phyloP scores from a whole-genome alignment of 2,329 filamentous ascomycete species.

The Drechslerella coelobrocha region DNA sequence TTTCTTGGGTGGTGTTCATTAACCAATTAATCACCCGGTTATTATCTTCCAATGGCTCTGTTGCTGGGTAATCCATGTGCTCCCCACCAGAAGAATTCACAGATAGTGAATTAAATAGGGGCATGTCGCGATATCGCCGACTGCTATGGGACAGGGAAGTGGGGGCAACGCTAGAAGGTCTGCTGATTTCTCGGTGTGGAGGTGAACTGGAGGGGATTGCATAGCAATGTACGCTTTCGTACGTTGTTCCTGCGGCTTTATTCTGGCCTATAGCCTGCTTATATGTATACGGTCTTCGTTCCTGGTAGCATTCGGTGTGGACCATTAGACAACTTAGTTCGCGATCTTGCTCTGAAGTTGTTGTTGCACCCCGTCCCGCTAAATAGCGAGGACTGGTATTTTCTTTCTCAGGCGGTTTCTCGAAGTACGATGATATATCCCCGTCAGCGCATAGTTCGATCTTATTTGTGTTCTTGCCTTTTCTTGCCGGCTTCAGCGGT shows the following conservation, averaged over 20 bases:
- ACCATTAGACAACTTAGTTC: not conserved
- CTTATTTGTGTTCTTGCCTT: conserved; percentile 4
- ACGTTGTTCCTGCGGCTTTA: not conserved
- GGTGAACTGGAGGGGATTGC: not conserved
- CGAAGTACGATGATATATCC: conserved; percentile 37
- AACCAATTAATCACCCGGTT: conserved; percentile 30
- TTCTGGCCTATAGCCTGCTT: too few species aligned
- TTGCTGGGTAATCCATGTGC: not conserved
- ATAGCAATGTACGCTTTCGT: too few species aligned
- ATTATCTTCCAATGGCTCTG: conserved; percentile 5
- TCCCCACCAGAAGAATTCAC: conserved; percentile 11
- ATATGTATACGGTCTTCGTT: too few species aligned
- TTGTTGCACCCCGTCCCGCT: not conserved
- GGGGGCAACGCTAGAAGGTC: not conserved
- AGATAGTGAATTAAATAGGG: conserved; percentile 17
- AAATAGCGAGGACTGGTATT: conserved; percentile 6
- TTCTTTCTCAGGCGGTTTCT: conserved; percentile 20
- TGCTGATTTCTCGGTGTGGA: too few species aligned
- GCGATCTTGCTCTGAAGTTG: not conserved
- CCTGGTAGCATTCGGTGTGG: too few species aligned
- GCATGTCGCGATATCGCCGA: not conserved
- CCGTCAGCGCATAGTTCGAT: not conserved
- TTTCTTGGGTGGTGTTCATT: conserved; percentile 5
- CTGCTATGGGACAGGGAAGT: not conserved
- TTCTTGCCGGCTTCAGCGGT: not conserved